Base-by-base conservation (phyloP, 129 eudicot genomes). In the Flaveria sonorensis region DNA sequence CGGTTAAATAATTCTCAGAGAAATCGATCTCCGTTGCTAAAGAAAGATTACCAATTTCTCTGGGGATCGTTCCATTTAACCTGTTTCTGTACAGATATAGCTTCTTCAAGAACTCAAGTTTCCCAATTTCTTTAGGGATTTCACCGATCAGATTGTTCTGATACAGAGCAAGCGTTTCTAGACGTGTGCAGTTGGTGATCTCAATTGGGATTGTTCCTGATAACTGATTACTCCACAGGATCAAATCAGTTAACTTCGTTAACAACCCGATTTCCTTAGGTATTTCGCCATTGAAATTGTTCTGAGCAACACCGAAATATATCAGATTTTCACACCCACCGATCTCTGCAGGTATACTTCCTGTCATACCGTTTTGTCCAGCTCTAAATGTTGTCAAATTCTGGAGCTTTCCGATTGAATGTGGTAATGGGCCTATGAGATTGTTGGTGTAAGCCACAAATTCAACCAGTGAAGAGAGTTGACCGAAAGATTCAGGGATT, bases 191-290 rank as follows among this genome's bases (percentile, higher is more conserved):
- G 72, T 92, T 95, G 2, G 85, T 91, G 13, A 95, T 77, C 87
- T 89, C 99, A 67, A 73, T 83, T 2, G 97, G 96, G n/a, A 95
- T 82, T 1, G 45, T 55, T 32, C 99, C 97, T 0, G 94, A 73
- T 26, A 95, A 81, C 85, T 85, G 85, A 82, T 95, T 95, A 77
- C 76, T 84, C 96, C 92, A 86, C 18, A 95, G 95, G 71, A 91
- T 84, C 56, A 95, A 70, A 48, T 92, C 97, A 0, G 86, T 89
- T 73, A 95, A 47, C 39, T 77, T 86, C 39, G 57, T 50, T 43
- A 95, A 91, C 95, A 71, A 74, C 47, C 99, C 96, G 26, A 95
- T 72, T 81, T 85, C 99, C 79, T 86, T 85, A 2, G 99, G 99
- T 32, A 95, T 23, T 6, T 85, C 81, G 45, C 99, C 99, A 46